Evolutionary conservation across 2,329 filamentous ascomycete species (phyloP), one percentile per base, ranked within the genome.

Genomic region (Paecilomyces variotii): DNA sequence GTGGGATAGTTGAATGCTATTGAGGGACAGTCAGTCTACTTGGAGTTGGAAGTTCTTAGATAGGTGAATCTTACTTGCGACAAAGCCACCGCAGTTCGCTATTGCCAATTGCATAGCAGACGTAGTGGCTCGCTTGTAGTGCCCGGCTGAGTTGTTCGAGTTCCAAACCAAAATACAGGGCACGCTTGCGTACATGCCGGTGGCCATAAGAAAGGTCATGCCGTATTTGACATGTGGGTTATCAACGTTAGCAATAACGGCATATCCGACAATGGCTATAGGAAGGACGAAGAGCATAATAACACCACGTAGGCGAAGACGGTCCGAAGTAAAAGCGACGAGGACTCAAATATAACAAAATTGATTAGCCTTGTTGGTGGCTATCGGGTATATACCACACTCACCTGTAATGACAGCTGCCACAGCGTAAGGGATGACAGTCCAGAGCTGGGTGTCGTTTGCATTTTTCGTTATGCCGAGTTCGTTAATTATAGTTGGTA

Each of bases 51-150:
- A 51, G 62, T 59, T 61, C 12, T 30, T 54, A 10, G 28, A 53
- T 7, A 51, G 14, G n/a, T 52, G 4, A 9, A 10, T 67, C 76
- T 63, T 65, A 79, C 80, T 83, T 0, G 85, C 82, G 2, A 88
- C 84, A 63, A 88, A 87, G 0, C 86, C 86, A 53, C 86, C 86
- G 6, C 80, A 82, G 62, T 89, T 89, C 0, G 86, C 86, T 63
- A 88, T 83, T 0, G 82, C 82, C 27, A 89, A 75, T 69, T 89
- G 86, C 63, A 88, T 65, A 0, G 82, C 87, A 1, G 82, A 83
- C 0, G 86, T 86, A 0, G 86, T 88, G 0, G 87, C 86, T 12
- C 87, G 76, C 69, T 89, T 89, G 67, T 88, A 89, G 67, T 89
- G 86, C 0, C 83, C 85, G 0, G 85, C 84, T 0, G 82, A 85